Base-by-base conservation (phyloP, 2,329 filamentous ascomycete species). In the Ilyonectria destructans region DNA sequence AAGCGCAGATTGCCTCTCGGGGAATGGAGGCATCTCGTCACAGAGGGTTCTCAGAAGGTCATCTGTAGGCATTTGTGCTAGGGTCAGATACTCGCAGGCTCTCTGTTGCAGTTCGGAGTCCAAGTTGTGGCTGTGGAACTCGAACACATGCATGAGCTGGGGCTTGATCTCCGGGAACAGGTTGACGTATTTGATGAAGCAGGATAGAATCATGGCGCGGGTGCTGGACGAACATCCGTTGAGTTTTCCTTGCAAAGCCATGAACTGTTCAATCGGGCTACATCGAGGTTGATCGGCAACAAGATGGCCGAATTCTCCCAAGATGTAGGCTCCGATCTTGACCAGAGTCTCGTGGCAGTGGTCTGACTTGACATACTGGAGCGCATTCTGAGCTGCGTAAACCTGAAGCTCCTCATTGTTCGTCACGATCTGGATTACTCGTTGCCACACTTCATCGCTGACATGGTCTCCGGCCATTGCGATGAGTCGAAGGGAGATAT, bases 351-450 rank as follows among this genome's bases (percentile, higher is more conserved):
- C 96, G 77, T 99, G 96, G 80, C 95, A 98, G 80, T 96, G 93
- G 68, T 97, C 94, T 19, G 92, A 91, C 81, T 97, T 97, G 80
- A 98, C 88, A 78, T 98, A 97, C 73, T 96, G 92, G 46, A 99
- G 84, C 23, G 96, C 95, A 75, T 97, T 97, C 78, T 97, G 94
- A 5, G 96, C 95, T 1, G 96, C 96, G 79, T 99, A 99, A 0
- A 97, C 92, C 82, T 99, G 96, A 12, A 99, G 87, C 80, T 98
- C 96, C 81, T 99, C 96, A 81, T 99, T 99, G 85, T 99, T 99
- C 62, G 96, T 98, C 67, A 98, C 95, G 75, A 99, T 98, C 80
- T 99, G 96, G 70, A 97, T 98, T 63, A 99, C 96, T 75, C 96
- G 91, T 80, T 99, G 96, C 96, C 96, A 99, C 19, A 99, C 96